Conservation (phyloP, 2,329 filamentous ascomycete genomes). For the Tolypocladium paradoxum region DNA sequence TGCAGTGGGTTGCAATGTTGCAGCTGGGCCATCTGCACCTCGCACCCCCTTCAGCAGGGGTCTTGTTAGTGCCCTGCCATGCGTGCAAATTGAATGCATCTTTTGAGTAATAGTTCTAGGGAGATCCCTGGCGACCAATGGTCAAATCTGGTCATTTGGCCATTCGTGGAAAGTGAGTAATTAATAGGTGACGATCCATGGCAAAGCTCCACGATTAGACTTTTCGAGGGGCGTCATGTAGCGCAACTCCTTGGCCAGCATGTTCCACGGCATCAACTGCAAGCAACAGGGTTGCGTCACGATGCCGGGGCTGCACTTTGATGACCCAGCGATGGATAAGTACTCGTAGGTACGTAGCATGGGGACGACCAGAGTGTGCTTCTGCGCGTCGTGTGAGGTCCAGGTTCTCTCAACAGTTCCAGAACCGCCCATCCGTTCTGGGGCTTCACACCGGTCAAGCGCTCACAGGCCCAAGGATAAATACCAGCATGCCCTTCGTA, state of each 20-base stretch:
- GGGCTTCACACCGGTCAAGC: background rate
- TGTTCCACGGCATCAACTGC: slow-evolving; percentile 5
- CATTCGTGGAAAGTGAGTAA: background rate
- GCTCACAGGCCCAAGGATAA: background rate
- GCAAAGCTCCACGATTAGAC: background rate
- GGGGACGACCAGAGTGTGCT: background rate
- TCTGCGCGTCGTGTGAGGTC: background rate
- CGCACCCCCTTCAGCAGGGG: background rate
- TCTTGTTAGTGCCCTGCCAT: background rate
- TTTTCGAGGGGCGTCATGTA: background rate
- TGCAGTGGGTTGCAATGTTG: background rate
- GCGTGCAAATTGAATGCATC: background rate
- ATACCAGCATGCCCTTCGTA: background rate
- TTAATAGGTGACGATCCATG: background rate
- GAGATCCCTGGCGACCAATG: background rate
- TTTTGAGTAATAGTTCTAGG: background rate
- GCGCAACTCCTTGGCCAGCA: background rate
- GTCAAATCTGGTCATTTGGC: background rate
- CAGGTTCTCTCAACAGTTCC: background rate
- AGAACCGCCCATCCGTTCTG: background rate
- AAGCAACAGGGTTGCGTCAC: background rate
- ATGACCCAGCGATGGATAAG: background rate
- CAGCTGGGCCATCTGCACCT: background rate
- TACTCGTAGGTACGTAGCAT: background rate
- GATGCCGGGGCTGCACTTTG: slow-evolving; percentile 3